These are phyloP conservation scores for Scutellaria barbata DNA, from an alignment of 257 asterid species.

Conservation along the genomic window DNA sequence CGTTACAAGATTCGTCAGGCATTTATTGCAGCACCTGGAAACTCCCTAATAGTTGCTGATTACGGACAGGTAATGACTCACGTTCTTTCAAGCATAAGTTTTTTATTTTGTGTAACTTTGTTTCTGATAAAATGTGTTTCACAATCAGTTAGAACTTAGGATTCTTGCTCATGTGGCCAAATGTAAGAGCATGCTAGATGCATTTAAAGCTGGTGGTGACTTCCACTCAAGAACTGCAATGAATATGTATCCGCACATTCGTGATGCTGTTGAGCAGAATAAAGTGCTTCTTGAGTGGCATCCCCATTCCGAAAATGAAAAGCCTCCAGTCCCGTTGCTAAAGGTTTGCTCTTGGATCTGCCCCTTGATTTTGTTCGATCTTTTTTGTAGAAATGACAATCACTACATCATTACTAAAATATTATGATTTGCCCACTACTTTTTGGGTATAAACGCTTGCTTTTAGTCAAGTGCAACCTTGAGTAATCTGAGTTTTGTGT, in stretches of 20 bases:
- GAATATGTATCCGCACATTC: constrained; percentile 97
- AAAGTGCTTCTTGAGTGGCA: constrained; percentile 96
- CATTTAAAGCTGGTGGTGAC: constrained; percentile 97
- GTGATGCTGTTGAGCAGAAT: constrained; percentile 69
- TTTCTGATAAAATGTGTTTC: constrained; percentile 32
- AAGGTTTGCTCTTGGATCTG: constrained; percentile 57
- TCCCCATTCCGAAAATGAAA: constrained; percentile 84
- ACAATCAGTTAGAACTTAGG: constrained; percentile 90
- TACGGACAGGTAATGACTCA: constrained; percentile 81
- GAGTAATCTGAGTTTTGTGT: constrained; percentile 4
- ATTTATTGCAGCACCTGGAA: constrained; percentile 89
- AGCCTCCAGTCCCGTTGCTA: constrained; percentile 91
- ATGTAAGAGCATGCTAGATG: constrained; percentile 93
- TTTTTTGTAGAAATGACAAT: neutral
- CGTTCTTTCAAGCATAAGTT: neutral
- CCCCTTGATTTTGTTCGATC: constrained; percentile 7
- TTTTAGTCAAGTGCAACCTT: constrained; percentile 5
- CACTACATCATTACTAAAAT: constrained; percentile 10
- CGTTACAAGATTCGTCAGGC: constrained; percentile 97
- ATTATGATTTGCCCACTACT: neutral
- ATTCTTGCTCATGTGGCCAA: constrained; percentile 96
- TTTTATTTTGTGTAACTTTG: neutral
- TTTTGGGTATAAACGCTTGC: neutral
- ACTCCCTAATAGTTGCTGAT: constrained; percentile 91
- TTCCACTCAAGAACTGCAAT: constrained; percentile 98